Evolutionary conservation across 768 basidiomycete genomes (phyloP).

Genomic region (Suillus alpinus): DNA sequence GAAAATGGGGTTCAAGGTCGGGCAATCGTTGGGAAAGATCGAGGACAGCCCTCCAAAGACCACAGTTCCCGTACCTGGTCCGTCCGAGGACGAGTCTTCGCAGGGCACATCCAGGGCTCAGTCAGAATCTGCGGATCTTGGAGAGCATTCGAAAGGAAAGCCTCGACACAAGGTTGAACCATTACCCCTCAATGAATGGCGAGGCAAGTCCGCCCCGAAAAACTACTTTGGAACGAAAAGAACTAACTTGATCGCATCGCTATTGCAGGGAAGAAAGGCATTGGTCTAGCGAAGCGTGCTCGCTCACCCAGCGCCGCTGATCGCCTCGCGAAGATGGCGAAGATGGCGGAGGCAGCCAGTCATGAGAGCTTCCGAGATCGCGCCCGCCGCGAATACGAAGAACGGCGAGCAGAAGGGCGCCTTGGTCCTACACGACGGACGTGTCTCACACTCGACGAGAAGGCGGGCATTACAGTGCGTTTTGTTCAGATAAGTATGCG

Average conservation of each 20-base stretch:
- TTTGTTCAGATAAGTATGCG: not conserved
- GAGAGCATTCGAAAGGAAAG: constrained; percentile 2
- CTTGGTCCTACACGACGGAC: constrained; percentile 73
- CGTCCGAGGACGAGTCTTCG: not conserved
- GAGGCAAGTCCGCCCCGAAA: constrained; percentile 47
- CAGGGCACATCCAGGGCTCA: constrained; percentile 1
- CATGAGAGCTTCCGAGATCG: constrained; percentile 69
- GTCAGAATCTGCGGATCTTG: constrained; percentile 6
- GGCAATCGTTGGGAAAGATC: constrained; percentile 65
- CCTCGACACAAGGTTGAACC: constrained; percentile 59
- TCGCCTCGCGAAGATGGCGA: constrained; percentile 71
- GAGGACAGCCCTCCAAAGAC: constrained; percentile 14
- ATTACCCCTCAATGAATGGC: constrained; percentile 76
- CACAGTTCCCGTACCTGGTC: constrained; percentile 4
- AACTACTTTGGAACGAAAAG: not conserved
- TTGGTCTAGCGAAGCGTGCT: constrained; percentile 67
- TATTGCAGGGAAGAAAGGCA: constrained; percentile 70
- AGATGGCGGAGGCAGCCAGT: constrained; percentile 48
- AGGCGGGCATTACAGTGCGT: constrained; percentile 53
- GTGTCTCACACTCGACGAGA: constrained; percentile 73
- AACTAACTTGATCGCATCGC: constrained; percentile 7
- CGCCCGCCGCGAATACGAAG: constrained; percentile 70
- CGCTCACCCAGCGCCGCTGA: constrained; percentile 62
- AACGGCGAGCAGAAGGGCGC: constrained; percentile 68
- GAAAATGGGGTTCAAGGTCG: constrained; percentile 91